Percentiles rank a stretch among this genome's conserved stretches.
phyloP scores from a whole-genome alignment of 2,329 filamentous ascomycete species.

The Aspergillus brasiliensis region DNA sequence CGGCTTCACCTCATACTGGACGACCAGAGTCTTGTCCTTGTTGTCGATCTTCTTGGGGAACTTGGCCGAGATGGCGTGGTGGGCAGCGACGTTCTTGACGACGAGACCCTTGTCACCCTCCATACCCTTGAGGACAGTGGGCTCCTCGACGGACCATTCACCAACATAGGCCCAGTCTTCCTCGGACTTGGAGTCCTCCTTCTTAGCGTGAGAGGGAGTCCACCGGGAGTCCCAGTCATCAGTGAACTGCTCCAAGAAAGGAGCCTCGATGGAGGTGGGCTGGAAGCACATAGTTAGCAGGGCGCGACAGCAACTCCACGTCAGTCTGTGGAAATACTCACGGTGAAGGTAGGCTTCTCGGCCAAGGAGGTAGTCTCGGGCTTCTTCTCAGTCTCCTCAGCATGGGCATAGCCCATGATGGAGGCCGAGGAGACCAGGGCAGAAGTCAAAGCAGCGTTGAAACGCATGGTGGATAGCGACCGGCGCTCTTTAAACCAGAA shows the following conservation, averaged over 20 bases:
- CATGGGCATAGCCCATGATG: slow-evolving; percentile 65
- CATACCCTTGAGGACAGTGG: slow-evolving; percentile 84
- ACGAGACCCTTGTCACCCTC: slow-evolving; percentile 95
- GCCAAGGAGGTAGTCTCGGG: slow-evolving; percentile 57
- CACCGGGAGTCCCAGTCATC: slow-evolving; percentile 92
- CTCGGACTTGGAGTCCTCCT: slow-evolving; percentile 76
- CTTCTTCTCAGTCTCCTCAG: slow-evolving; percentile 67
- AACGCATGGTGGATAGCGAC: slow-evolving; percentile 68
- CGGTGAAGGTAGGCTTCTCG: slow-evolving; percentile 81
- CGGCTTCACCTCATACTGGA: slow-evolving; percentile 99
- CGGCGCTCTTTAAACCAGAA: slow-evolving; percentile 1
- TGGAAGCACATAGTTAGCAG: slow-evolving; percentile 43
- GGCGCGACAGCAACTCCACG: slow-evolving; percentile 3
- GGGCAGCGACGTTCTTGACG: slow-evolving; percentile 95
- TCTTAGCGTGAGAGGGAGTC: slow-evolving; percentile 96
- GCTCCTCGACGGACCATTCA: slow-evolving; percentile 96
- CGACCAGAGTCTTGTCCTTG: slow-evolving; percentile 94
- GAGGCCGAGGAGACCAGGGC: slow-evolving; percentile 70
- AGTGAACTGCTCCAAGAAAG: slow-evolving; percentile 98
- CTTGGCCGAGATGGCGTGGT: slow-evolving; percentile 99
- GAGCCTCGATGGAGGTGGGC: slow-evolving; percentile 86
- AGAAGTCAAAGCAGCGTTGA: slow-evolving; percentile 75
- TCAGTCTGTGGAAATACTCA: slow-evolving; percentile 54
- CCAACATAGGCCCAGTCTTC: slow-evolving; percentile 98
- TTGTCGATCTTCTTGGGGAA: slow-evolving; percentile 96